Conservation (phyloP, 2,329 filamentous ascomycete genomes). For the Diaporthe humulicola region DNA sequence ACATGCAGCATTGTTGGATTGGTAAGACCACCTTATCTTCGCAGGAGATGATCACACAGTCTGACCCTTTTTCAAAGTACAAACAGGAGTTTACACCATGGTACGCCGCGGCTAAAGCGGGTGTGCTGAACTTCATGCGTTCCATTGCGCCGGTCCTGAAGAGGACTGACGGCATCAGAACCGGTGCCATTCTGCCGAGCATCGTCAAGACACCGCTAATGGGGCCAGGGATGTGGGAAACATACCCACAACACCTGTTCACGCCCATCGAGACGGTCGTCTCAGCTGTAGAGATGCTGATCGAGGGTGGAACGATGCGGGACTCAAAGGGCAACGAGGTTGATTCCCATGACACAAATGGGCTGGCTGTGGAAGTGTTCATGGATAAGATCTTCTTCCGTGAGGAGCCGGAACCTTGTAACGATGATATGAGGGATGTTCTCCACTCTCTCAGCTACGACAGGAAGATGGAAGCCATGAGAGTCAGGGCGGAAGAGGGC, state of each 20-base stretch:
- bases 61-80: background rate
- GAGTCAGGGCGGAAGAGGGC: background rate
- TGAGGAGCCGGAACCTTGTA: background rate
- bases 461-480: constrained; percentile 11
- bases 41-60: fast-evolving
- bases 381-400: constrained; percentile 21
- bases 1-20: constrained; percentile 3
- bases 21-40: background rate
- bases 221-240: constrained; percentile 14
- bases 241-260: constrained; percentile 9
- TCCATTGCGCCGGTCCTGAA: background rate
- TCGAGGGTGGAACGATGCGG: background rate
- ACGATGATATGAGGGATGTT: constrained; percentile 6
- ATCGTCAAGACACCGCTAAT: constrained; percentile 6
- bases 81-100: constrained; percentile 5
- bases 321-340: background rate
- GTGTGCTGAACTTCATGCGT: constrained; percentile 14
- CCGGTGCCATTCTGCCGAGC: constrained; percentile 4
- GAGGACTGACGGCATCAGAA: background rate
- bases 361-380: background rate
- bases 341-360: background rate
- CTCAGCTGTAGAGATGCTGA: background rate
- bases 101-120: background rate
- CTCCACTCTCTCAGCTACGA: constrained; percentile 4
- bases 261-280: background rate